These are phyloP conservation scores for Plasmodium chabaudi DNA, from an alignment of 169 alveolate genomes.

Conservation along the genomic window DNA sequence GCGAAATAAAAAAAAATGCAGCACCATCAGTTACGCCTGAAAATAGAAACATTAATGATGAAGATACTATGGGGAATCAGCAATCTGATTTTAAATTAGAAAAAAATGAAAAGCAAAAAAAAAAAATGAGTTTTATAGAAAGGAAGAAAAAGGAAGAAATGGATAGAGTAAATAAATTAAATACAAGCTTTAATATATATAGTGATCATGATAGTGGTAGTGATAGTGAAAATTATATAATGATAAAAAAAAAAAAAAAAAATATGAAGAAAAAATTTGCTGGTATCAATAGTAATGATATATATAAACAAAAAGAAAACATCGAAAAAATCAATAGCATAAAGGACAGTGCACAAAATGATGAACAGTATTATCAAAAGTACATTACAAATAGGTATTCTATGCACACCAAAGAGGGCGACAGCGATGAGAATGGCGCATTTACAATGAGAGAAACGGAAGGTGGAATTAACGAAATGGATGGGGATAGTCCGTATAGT, in stretches of 20 bases:
- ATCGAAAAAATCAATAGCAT: too few species aligned
- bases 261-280: background rate
- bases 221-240: conserved; percentile 49
- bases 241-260: conserved; percentile 36
- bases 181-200: conserved; percentile 72
- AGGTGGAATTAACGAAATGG: too few species aligned
- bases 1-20: background rate
- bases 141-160: conserved; percentile 49
- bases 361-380: too few species aligned
- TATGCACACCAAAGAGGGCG: too few species aligned
- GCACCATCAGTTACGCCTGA: background rate
- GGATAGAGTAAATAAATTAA: conserved; percentile 43
- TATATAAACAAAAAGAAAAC: too few species aligned
- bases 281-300: too few species aligned
- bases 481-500: too few species aligned
- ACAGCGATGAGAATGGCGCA: too few species aligned
- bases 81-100: background rate
- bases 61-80: background rate
- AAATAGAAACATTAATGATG: background rate
- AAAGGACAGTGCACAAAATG: too few species aligned
- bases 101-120: conserved; percentile 1
- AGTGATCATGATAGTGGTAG: conserved; percentile 62
- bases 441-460: too few species aligned
- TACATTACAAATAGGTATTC: too few species aligned
- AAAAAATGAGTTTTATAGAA: conserved; percentile 27